A percentile compares a stretch with the other conserved stretches of the same genome.
These are phyloP conservation scores for Phlyctochytrium arcticum DNA, from an alignment of 192 early-diverging fungal species.

Conservation along the genomic window DNA sequence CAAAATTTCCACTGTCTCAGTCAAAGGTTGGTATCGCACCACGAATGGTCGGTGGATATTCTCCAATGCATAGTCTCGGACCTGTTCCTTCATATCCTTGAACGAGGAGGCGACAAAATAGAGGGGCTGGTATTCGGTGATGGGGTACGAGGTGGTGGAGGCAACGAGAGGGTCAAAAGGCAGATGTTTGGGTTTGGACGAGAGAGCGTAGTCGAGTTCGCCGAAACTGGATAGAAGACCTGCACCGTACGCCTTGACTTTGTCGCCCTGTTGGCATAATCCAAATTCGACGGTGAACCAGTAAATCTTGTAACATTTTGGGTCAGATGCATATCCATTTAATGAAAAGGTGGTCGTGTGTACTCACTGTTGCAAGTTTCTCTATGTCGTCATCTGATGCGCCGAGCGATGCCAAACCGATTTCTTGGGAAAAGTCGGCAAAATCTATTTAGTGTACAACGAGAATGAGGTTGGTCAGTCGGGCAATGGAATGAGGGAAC, in stretches of 20 bases:
- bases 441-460: constrained; percentile 76
- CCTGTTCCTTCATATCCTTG: constrained; percentile 85
- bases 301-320: constrained; percentile 24
- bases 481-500: no score
- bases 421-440: constrained; percentile 80
- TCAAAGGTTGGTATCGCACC: constrained; percentile 87
- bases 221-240: constrained; percentile 92
- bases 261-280: constrained; percentile 65
- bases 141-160: constrained; percentile 47
- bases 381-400: constrained; percentile 88
- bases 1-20: constrained; percentile 86
- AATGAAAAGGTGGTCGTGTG: no score
- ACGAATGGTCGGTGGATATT: constrained; percentile 80
- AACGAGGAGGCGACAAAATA: constrained; percentile 97
- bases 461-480: no score
- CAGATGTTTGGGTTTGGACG: constrained; percentile 71
- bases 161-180: constrained; percentile 80
- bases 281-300: constrained; percentile 99
- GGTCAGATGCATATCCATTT: no score
- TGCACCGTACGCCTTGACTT: constrained; percentile 85
- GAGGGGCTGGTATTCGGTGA: constrained; percentile 89
- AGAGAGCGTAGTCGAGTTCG: constrained; percentile 86
- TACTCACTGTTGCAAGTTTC: constrained; percentile 66
- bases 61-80: constrained; percentile 67
- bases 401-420: constrained; percentile 89